Evolutionary conservation across 768 basidiomycete genomes (phyloP), one percentile per base, ranked within the genome.

Genomic region (Tricholoma bakamatsutake): DNA sequence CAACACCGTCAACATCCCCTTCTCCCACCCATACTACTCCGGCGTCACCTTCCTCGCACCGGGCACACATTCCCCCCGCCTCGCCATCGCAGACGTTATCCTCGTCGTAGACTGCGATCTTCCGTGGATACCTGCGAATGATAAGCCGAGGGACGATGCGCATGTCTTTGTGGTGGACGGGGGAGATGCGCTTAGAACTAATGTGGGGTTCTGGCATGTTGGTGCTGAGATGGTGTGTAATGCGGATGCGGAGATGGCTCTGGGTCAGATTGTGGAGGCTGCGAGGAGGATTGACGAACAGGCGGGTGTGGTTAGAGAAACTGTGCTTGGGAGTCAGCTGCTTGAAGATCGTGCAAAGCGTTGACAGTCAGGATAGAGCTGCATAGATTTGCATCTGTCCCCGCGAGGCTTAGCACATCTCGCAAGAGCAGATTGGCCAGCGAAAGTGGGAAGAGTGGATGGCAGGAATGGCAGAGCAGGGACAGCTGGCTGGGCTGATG

Each of bases 81-180:
- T 88, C 17, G 69, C 71, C 31, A 66, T 68, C 21, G 84, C 85
- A 0, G 88, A 90, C 58, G 77, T 82, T 3, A 75, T 90, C 15
- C 67, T 90, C 10, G 69, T 87, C 15, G 57, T 90, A n/a, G 87
- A 89, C 55, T 75, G 73, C 7, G 84, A 85, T 57, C 69, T 87
- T 0, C 83, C 87, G 0, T 89, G 86, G 83, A 80, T 85, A 27
- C 76, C 81, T 1, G 70, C 64, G 45, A 73, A 78, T 52, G 76
- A 77, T 33, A 70, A 66, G 3, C 83, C 85, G 0, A 62, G 37
- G 3, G 57, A 67, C 0, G 65, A 69, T 3, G 79, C 84, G 0
- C 69, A 74, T 28, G 74, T 88, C 1, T 87, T 85, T 60, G 69
- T 87, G 15, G 62, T 88, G 13, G 85, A 87, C 61, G 71, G 76